phyloP scores from a whole-genome alignment of 805 yeast species.

The Barnettozyma populi region DNA sequence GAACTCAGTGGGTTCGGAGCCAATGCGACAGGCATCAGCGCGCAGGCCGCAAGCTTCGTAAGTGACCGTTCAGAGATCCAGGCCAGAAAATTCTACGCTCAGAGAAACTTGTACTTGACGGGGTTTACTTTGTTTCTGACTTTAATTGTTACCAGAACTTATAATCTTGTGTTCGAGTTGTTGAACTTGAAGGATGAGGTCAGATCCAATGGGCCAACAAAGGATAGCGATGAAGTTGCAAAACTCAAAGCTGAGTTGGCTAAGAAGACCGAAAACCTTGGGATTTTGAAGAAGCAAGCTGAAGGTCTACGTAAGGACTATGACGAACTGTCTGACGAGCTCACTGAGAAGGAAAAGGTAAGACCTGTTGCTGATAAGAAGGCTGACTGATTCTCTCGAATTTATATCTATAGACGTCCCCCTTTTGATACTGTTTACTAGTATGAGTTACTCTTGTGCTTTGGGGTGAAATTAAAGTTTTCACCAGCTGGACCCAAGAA shows the following conservation, averaged over 20 bases:
- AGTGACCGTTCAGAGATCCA: slow-evolving; percentile 75
- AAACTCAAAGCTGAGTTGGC: slow-evolving; percentile 16
- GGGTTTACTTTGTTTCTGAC: slow-evolving; percentile 93
- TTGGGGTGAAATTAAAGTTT: slow-evolving; percentile 76
- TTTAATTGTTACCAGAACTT: slow-evolving; percentile 78
- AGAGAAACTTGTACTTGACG: slow-evolving; percentile 91
- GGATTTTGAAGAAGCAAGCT: slow-evolving; percentile 68
- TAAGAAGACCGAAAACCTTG: slow-evolving; percentile 60
- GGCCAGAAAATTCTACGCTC: slow-evolving; percentile 91
- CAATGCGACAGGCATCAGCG: slow-evolving; percentile 13
- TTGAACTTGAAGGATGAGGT: slow-evolving; percentile 57
- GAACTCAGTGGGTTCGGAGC: slow-evolving; percentile 44
- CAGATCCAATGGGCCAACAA: slow-evolving; percentile 30
- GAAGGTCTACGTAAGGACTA: slow-evolving; percentile 51
- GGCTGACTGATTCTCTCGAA: not conserved
- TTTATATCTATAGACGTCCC: not conserved
- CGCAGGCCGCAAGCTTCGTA: slow-evolving; percentile 28
- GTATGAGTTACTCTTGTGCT: slow-evolving; percentile 90
- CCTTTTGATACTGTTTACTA: slow-evolving; percentile 18
- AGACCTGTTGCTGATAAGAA: slow-evolving; percentile 9
- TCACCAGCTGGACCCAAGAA: slow-evolving; percentile 83
- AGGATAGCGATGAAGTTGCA: slow-evolving; percentile 19
- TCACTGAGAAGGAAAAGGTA: slow-evolving; percentile 1
- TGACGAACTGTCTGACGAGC: slow-evolving; percentile 13
- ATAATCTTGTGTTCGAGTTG: slow-evolving; percentile 70